A percentile compares a stretch with the other conserved stretches of the same genome.
Conservation (phyloP, 768 basidiomycete species). For the Hysterangium stoloniferum region DNA sequence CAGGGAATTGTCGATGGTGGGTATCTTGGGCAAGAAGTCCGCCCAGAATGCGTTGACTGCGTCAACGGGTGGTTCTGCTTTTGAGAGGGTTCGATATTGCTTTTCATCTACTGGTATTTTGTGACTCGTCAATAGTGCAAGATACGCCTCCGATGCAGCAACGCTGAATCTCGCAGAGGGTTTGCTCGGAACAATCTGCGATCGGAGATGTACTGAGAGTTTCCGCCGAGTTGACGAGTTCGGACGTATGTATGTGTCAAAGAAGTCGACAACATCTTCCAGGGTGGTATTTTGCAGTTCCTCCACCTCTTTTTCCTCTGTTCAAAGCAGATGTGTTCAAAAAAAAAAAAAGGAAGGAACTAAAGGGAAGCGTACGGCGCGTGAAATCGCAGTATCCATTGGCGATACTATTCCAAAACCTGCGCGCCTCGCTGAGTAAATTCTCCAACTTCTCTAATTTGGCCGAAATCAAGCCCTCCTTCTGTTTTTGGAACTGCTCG, state of each 20-base stretch:
- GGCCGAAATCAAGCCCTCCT: slow-evolving; percentile 64
- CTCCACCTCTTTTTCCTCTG: slow-evolving; percentile 70
- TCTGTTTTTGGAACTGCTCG: slow-evolving; percentile 74
- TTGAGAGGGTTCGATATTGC: slow-evolving; percentile 42
- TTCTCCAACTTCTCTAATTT: slow-evolving; percentile 89
- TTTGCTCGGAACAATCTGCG: slow-evolving; percentile 35
- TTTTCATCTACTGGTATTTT: slow-evolving; percentile 42
- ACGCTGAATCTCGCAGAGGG: slow-evolving; percentile 53
- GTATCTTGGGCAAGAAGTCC: slow-evolving; percentile 25
- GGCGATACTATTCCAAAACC: slow-evolving; percentile 64
- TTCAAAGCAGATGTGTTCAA: no score
- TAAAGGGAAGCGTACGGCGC: slow-evolving; percentile 52
- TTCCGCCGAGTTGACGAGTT: slow-evolving; percentile 67
- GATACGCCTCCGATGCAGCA: slow-evolving; percentile 56
- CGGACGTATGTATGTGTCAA: slow-evolving; percentile 62
- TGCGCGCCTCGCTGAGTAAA: slow-evolving; percentile 66
- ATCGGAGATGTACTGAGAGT: slow-evolving; percentile 73
- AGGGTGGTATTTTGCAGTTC: slow-evolving; percentile 60
- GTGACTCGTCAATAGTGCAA: slow-evolving; percentile 39
- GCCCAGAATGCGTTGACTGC: slow-evolving; percentile 64
- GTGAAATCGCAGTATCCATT: slow-evolving; percentile 83
- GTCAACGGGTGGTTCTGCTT: slow-evolving; percentile 45
- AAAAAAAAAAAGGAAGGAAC: slow-evolving; percentile 8
- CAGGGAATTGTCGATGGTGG: slow-evolving; percentile 29
- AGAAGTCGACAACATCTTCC: slow-evolving; percentile 64